Conservation (phyloP, 2,329 filamentous ascomycete genomes). For the Xylaria multiplex region DNA sequence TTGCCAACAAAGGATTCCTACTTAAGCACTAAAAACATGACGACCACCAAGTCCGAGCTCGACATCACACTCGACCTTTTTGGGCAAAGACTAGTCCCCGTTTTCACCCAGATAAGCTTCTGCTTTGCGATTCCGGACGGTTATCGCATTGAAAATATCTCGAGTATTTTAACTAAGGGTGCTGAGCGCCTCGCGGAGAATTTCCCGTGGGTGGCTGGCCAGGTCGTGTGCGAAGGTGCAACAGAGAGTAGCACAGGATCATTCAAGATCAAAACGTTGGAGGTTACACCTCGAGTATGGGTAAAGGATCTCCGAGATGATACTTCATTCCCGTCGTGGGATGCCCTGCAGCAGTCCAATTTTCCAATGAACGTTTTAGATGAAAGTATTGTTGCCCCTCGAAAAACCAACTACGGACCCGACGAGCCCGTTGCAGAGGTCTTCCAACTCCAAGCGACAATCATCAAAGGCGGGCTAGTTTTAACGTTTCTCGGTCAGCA, state of each 20-base stretch:
- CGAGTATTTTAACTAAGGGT: conserved; percentile 51
- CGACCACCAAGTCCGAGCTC: background rate
- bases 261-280: conserved; percentile 17
- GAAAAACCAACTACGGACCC: conserved; percentile 45
- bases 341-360: background rate
- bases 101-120: conserved; percentile 54
- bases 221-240: conserved; percentile 23
- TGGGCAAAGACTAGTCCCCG: conserved; percentile 40
- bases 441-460: conserved; percentile 56
- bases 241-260: conserved; percentile 9
- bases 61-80: conserved; percentile 22
- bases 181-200: conserved; percentile 6
- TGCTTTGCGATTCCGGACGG: conserved; percentile 46
- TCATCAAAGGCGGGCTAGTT: conserved; percentile 56
- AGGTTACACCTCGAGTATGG: conserved; percentile 14
- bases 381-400: conserved; percentile 52
- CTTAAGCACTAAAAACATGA: conserved; percentile 1
- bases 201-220: conserved; percentile 25
- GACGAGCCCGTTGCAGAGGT: conserved; percentile 41
- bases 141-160: conserved; percentile 40
- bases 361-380: conserved; percentile 14
- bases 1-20: background rate
- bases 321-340: conserved; percentile 7
- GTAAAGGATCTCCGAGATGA: conserved; percentile 19
- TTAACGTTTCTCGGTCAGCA: conserved; percentile 57